Conservation (phyloP, 169 alveolate species). For the Plasmodium relictum region DNA sequence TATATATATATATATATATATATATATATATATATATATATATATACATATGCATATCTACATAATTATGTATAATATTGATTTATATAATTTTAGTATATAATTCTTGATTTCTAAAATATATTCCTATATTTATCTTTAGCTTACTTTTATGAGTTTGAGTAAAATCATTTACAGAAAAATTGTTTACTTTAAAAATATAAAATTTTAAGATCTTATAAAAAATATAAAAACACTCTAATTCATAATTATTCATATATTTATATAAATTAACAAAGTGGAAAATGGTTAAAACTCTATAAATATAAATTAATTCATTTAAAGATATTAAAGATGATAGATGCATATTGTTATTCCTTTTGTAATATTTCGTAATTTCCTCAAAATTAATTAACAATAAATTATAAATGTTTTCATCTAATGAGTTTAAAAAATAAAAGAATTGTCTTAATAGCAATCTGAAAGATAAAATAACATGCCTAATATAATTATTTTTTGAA, state of each 20-base stretch:
- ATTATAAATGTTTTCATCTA: constrained; percentile 41
- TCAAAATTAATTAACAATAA: constrained; percentile 2
- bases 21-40: not conserved
- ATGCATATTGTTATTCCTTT: constrained; percentile 1
- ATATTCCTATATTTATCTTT: no score
- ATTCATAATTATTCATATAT: constrained; percentile 55
- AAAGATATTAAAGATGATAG: constrained; percentile 4
- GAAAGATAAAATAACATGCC: constrained; percentile 37
- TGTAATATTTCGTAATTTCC: constrained; percentile 22
- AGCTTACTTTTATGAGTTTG: constrained; percentile 64
- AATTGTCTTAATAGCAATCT: constrained; percentile 15
- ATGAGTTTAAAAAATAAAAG: constrained; percentile 44
- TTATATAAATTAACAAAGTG: constrained; percentile 54
- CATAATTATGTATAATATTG: not conserved
- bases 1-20: constrained; percentile 1
- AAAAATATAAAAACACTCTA: constrained; percentile 36
- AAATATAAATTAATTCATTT: constrained; percentile 56
- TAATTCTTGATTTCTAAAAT: not conserved
- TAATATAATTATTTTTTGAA: not conserved
- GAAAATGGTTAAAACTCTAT: constrained; percentile 51
- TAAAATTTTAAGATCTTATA: constrained; percentile 37
- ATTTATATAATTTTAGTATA: not conserved
- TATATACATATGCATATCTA: not conserved
- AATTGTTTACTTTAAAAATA: constrained; percentile 46
- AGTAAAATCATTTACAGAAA: constrained; percentile 39